phyloP scores from a whole-genome alignment of 1,284 basidiomycete species.

The Tilletia horrida region DNA sequence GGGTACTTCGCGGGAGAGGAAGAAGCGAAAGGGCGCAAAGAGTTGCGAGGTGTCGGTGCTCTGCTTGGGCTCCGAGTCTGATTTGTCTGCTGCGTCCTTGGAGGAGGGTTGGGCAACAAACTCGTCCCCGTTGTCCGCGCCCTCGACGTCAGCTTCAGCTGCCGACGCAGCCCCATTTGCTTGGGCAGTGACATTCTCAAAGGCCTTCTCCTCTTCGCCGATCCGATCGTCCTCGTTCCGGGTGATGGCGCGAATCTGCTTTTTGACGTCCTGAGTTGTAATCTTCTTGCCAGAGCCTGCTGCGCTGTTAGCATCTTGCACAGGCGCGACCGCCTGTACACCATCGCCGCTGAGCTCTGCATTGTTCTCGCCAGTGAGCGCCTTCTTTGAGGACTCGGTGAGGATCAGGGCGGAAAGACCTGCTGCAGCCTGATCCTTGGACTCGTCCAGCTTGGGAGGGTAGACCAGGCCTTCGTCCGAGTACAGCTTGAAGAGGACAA shows the following conservation, averaged over 20 bases:
- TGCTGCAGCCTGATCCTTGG: slow-evolving; percentile 75
- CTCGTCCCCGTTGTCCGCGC: slow-evolving; percentile 31
- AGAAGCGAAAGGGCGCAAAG: slow-evolving; percentile 86
- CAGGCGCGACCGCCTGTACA: slow-evolving; percentile 23
- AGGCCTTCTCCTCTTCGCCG: slow-evolving; percentile 32
- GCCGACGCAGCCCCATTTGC: slow-evolving; percentile 13
- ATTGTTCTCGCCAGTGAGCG: slow-evolving; percentile 39
- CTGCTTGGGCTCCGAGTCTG: neutral
- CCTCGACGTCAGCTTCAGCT: neutral
- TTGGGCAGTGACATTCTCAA: slow-evolving; percentile 21
- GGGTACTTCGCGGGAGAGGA: slow-evolving; percentile 89
- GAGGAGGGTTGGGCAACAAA: slow-evolving; percentile 59
- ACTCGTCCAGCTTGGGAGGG: slow-evolving; percentile 81
- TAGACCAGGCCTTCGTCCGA: slow-evolving; percentile 90
- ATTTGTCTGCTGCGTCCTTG: slow-evolving; percentile 60
- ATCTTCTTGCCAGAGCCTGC: slow-evolving; percentile 56
- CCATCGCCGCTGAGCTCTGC: slow-evolving; percentile 18
- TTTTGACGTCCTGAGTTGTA: slow-evolving; percentile 58
- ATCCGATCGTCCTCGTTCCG: slow-evolving; percentile 37
- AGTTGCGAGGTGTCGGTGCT: slow-evolving; percentile 56
- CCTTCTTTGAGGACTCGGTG: slow-evolving; percentile 62
- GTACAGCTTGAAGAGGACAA: slow-evolving; percentile 96
- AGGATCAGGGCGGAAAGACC: slow-evolving; percentile 85
- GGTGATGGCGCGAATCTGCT: slow-evolving; percentile 60
- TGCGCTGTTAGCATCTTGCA: slow-evolving; percentile 31